Evolutionary conservation across 2,329 filamentous ascomycete species (phyloP), one percentile per base, ranked within the genome.

Genomic region (Zasmidium cellare): DNA sequence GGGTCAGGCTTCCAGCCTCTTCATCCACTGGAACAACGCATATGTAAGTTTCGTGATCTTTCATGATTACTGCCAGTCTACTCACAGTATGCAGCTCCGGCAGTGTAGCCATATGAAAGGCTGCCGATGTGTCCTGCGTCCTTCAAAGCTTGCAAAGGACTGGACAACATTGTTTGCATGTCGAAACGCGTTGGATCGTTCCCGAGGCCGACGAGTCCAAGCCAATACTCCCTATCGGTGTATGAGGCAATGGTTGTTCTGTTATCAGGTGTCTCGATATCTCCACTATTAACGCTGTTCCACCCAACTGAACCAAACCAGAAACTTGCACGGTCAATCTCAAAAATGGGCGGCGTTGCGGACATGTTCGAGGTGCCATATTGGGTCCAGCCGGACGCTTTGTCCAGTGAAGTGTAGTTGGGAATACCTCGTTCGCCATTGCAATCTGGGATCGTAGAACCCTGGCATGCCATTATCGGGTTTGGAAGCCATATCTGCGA

Each of bases 41-140:
- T 11, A 28, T 11, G 25, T 5, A 28, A 28, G 25, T 28, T 11
- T 6, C 25, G 25, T 6, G 6, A 28, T 6, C 25, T 11, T 11
- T 28, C 25, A n/a, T n/a, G n/a, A n/a, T n/a, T n/a, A n/a, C n/a
- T n/a, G 25, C 5, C 25, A 11, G 11, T 28, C 11, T 28, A 28
- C 25, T 28, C 25, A 28, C 25, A 28, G 25, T 28, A 28, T 11
- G 25, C 5, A 28, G 25, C 25, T 28, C 88, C 88, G 44, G 88
- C 87, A 3, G 88, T 91, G 70, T 86, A 91, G 55, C 87, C 87
- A 69, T 88, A 91, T 48, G 85, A 88, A 60, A 89, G 80, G 69
- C 88, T 90, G 1, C 87, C 86, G 51, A 91, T 87, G 56, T 74
- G 76, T n/a, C 82, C 82, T 55, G 80, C 77, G 2, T 79, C 72